Conservation (phyloP, 2,329 filamentous ascomycete genomes). For the Aspergillus jensenii region DNA sequence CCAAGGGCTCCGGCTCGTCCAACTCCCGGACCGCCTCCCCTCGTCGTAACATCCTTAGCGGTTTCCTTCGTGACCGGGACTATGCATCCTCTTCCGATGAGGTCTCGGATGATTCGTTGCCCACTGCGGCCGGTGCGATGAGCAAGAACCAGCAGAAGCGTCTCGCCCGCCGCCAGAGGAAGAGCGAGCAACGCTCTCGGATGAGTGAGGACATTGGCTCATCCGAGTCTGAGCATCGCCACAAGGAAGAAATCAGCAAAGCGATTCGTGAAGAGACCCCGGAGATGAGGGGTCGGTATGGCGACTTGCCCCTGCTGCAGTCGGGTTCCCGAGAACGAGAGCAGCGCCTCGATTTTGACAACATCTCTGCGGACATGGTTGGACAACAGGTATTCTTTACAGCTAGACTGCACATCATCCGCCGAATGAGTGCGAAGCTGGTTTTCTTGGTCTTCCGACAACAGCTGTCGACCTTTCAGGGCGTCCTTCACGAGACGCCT, state of each 20-base stretch:
- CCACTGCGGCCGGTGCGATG: constrained; percentile 26
- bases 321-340: constrained; percentile 54
- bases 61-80: constrained; percentile 42
- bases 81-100: constrained; percentile 46
- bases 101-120: constrained; percentile 37
- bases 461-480: constrained; percentile 79
- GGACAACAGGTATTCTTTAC: constrained; percentile 66
- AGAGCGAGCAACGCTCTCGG: constrained; percentile 38
- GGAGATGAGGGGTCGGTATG: constrained; percentile 61
- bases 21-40: constrained; percentile 28
- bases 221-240: constrained; percentile 38
- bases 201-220: constrained; percentile 46
- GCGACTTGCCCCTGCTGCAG: constrained; percentile 57
- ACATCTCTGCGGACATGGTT: constrained; percentile 52
- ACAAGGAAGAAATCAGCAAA: constrained; percentile 43
- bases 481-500: constrained; percentile 66
- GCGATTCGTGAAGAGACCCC: constrained; percentile 56
- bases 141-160: constrained; percentile 50
- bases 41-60: constrained; percentile 41
- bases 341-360: constrained; percentile 50
- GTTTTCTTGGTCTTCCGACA: constrained; percentile 86
- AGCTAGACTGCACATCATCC: constrained; percentile 73
- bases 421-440: constrained; percentile 76
- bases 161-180: constrained; percentile 41
- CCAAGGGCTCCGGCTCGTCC: constrained; percentile 1